Percentiles rank a stretch among this genome's conserved stretches.
These are phyloP conservation scores for Sequoiadendron giganteum DNA, from an alignment of 75 land plant genomes.

Conservation along the genomic window DNA sequence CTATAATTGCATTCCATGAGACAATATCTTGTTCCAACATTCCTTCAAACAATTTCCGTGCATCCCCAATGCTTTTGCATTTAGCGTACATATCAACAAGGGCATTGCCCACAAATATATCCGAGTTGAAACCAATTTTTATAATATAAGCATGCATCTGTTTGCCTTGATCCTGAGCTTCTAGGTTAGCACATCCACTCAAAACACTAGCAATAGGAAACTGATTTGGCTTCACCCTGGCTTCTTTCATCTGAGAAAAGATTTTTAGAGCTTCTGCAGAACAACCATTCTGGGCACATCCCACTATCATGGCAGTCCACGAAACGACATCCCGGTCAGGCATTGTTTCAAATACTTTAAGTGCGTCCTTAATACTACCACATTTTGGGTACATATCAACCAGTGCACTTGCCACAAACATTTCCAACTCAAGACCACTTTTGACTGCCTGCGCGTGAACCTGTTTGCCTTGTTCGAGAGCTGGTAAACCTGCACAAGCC, in stretches of 20 bases:
- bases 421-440: slow-evolving; percentile 10
- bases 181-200: slow-evolving; percentile 17
- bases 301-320: slow-evolving; percentile 19
- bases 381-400: slow-evolving; percentile 21
- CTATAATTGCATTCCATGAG: slow-evolving; percentile 17
- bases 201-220: slow-evolving; percentile 14
- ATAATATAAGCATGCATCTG: slow-evolving; percentile 12
- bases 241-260: slow-evolving; percentile 11
- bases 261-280: slow-evolving; percentile 4
- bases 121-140: slow-evolving; percentile 10
- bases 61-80: slow-evolving; percentile 11
- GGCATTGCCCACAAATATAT: slow-evolving; percentile 17
- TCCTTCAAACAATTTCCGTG: slow-evolving; percentile 9
- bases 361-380: slow-evolving; percentile 14
- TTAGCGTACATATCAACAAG: slow-evolving; percentile 26
- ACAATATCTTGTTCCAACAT: slow-evolving; percentile 8
- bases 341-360: slow-evolving; percentile 10
- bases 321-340: slow-evolving; percentile 6
- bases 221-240: background rate
- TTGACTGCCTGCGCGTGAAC: slow-evolving; percentile 14
- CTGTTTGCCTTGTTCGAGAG: slow-evolving; percentile 9
- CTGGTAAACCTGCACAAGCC: background rate
- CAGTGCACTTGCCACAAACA: slow-evolving; percentile 16
- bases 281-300: slow-evolving; percentile 22
- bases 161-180: slow-evolving; percentile 9